Evolutionary conservation across 108 stramenopile genomes (phyloP).

Genomic region (Stephanodiscus minutulus): DNA sequence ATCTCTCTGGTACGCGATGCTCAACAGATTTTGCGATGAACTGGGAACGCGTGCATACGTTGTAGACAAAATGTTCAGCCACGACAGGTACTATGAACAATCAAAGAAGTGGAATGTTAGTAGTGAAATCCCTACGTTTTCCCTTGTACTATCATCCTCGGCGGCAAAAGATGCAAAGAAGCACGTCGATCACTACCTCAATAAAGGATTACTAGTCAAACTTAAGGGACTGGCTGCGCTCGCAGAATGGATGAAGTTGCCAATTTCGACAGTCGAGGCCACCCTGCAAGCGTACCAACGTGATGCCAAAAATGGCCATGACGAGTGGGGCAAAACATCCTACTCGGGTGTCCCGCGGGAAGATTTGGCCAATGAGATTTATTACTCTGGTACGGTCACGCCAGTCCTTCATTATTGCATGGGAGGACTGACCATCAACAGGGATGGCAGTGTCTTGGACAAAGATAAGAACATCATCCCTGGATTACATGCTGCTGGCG

Average conservation of each 20-base stretch:
- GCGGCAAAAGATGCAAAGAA: slow-evolving; percentile 82
- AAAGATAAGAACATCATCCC: slow-evolving; percentile 46
- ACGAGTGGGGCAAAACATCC: slow-evolving; percentile 68
- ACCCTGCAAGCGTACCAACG: slow-evolving; percentile 69
- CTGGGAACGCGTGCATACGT: slow-evolving; percentile 70
- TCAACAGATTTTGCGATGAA: slow-evolving; percentile 72
- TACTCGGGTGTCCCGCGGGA: slow-evolving; percentile 56
- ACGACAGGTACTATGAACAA: slow-evolving; percentile 45
- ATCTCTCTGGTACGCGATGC: neutral
- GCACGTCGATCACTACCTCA: slow-evolving; percentile 84
- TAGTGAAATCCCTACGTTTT: slow-evolving; percentile 74
- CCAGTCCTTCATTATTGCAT: slow-evolving; percentile 92
- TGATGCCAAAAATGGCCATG: slow-evolving; percentile 57
- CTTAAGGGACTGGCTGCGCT: slow-evolving; percentile 74
- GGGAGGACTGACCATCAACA: slow-evolving; percentile 85
- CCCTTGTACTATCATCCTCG: slow-evolving; percentile 74
- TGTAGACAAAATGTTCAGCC: slow-evolving; percentile 71
- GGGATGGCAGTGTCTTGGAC: slow-evolving; percentile 65
- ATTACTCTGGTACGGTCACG: slow-evolving; percentile 81
- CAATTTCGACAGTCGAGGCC: slow-evolving; percentile 40
- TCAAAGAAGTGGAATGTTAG: slow-evolving; percentile 68
- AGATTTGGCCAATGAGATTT: slow-evolving; percentile 57
- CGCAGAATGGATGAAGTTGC: slow-evolving; percentile 69
- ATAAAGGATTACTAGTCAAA: slow-evolving; percentile 80
- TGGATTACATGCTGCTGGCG: slow-evolving; percentile 77